phyloP scores from a whole-genome alignment of 2,329 filamentous ascomycete genomes.

The Fusarium mangiferae region DNA sequence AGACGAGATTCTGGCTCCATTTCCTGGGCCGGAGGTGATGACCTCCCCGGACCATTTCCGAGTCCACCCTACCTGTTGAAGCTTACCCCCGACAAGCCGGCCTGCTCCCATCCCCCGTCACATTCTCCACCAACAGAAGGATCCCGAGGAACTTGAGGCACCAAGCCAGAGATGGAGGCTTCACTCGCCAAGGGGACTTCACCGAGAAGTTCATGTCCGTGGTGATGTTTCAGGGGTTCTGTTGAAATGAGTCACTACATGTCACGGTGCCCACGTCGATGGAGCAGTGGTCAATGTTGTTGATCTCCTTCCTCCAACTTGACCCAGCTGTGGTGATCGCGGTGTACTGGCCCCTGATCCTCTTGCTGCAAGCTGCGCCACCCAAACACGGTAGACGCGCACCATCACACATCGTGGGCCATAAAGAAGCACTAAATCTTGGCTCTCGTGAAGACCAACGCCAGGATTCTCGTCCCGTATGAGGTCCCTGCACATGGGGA shows the following conservation, averaged over 20 bases:
- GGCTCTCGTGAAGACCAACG: accelerated
- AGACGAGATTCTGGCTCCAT: neutral
- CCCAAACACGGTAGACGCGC: too few species aligned
- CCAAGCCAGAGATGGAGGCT: neutral
- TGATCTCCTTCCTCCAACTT: neutral
- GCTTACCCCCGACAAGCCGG: too few species aligned
- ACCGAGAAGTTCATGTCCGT: neutral
- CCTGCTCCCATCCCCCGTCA: too few species aligned
- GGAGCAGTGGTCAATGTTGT: neutral
- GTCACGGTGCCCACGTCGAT: too few species aligned
- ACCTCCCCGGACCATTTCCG: conserved; percentile 1
- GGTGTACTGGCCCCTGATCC: neutral
- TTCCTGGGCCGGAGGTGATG: neutral
- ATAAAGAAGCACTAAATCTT: neutral
- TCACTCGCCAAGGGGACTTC: neutral
- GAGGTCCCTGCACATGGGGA: accelerated
- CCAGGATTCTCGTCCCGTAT: accelerated
- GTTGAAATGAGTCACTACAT: neutral
- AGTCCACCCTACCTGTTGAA: neutral
- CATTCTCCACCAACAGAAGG: accelerated
- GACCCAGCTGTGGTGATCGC: accelerated
- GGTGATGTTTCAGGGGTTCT: too few species aligned
- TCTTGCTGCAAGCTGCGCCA: neutral
- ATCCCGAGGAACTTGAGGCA: neutral
- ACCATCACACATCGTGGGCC: too few species aligned